A percentile compares a stretch with the other conserved stretches of the same genome.
Evolutionary conservation across 2,329 filamentous ascomycete species (phyloP).

Genomic region (Aspergillus udagawae): DNA sequence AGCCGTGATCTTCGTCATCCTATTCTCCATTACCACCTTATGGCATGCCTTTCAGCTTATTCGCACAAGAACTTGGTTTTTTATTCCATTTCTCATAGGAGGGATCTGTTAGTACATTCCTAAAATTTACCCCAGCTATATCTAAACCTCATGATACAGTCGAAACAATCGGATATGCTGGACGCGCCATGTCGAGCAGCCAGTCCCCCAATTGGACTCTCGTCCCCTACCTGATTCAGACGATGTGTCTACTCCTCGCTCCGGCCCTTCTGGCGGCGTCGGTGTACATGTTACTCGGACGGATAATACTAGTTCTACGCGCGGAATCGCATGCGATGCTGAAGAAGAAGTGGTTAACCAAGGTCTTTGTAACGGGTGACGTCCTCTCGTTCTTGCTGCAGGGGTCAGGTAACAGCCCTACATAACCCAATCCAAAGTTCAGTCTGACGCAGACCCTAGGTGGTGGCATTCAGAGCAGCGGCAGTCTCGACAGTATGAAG

Average conservation of each 20-base stretch:
- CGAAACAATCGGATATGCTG: constrained; percentile 37
- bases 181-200: constrained; percentile 13
- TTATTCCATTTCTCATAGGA: constrained; percentile 41
- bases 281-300: constrained; percentile 39
- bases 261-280: constrained; percentile 40
- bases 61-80: constrained; percentile 18
- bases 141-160: constrained; percentile 29
- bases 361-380: constrained; percentile 33
- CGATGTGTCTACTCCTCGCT: constrained; percentile 33
- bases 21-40: constrained; percentile 1
- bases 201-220: constrained; percentile 6
- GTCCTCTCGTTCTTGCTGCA: constrained; percentile 32
- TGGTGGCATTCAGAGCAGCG: constrained; percentile 13
- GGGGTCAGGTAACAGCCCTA: constrained; percentile 17
- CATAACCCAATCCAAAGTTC: neutral
- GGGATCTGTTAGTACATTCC: constrained; percentile 12
- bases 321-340: constrained; percentile 33
- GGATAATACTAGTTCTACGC: constrained; percentile 30
- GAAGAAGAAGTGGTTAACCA: constrained; percentile 34
- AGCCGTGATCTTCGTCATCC: too few species aligned
- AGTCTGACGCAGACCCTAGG: constrained; percentile 1
- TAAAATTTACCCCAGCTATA: too few species aligned
- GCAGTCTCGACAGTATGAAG: constrained; percentile 6
- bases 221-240: constrained; percentile 32
- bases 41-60: constrained; percentile 14